Percentiles rank a stretch among this genome's conserved stretches.
These are phyloP conservation scores for Leptomonas pyrrhocoris DNA, from an alignment of 208 protist genomes.

Conservation along the genomic window DNA sequence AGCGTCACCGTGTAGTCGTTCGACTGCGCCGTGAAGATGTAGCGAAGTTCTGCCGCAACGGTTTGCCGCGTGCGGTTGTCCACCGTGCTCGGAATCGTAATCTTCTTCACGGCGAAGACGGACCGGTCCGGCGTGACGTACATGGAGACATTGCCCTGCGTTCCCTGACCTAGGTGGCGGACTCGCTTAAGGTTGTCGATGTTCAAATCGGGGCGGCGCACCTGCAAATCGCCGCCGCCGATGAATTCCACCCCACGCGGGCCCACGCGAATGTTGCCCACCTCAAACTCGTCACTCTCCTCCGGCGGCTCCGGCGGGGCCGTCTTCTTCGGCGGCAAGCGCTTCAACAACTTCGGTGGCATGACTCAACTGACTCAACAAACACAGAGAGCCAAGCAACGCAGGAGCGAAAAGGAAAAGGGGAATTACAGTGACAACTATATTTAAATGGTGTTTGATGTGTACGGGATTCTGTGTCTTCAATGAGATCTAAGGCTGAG, in stretches of 20 bases:
- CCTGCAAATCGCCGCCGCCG: constrained; percentile 75
- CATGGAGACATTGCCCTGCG: constrained; percentile 81
- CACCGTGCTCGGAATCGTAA: constrained; percentile 63
- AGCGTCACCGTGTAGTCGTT: constrained; percentile 80
- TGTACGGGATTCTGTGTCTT: too few relatives aligned
- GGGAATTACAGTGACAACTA: too few relatives aligned
- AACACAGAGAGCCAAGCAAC: not conserved
- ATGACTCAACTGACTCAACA: constrained; percentile 26
- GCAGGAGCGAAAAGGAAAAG: constrained; percentile 14
- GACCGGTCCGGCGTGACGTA: constrained; percentile 51
- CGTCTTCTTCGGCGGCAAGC: constrained; percentile 60
- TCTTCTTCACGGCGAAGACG: constrained; percentile 83
- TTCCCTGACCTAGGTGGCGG: constrained; percentile 63
- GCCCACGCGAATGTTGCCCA: constrained; percentile 82
- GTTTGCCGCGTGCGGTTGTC: constrained; percentile 70
- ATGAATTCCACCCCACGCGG: constrained; percentile 75
- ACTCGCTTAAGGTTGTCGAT: constrained; percentile 60
- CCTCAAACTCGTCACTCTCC: constrained; percentile 64
- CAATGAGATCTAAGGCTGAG: too few relatives aligned
- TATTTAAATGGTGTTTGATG: too few relatives aligned
- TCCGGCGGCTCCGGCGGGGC: constrained; percentile 30
- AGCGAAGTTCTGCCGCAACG: constrained; percentile 81
- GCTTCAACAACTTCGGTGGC: constrained; percentile 79
- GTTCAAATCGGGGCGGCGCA: constrained; percentile 64
- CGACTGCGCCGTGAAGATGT: constrained; percentile 72